These are phyloP conservation scores for Pestalotiopsis sp. DNA, from an alignment of 2,329 filamentous ascomycete species.

Conservation along the genomic window DNA sequence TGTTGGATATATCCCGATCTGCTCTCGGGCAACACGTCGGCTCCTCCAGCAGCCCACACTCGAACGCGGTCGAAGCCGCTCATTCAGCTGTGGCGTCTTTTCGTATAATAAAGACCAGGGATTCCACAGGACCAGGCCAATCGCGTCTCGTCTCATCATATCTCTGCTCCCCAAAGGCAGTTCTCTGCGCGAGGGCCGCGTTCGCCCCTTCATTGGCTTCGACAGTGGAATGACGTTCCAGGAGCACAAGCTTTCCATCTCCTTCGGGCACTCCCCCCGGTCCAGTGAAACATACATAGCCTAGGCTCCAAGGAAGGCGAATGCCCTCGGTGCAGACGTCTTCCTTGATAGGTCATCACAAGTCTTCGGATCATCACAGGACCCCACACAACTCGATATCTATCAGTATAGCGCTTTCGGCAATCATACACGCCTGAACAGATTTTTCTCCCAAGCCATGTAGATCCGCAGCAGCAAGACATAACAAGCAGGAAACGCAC, in stretches of 20 bases:
- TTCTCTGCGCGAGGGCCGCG: conserved; percentile 23
- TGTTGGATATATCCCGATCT: conserved; percentile 1
- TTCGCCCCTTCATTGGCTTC: conserved; percentile 23
- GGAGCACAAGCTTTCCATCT: conserved; percentile 21
- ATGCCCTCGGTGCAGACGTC: conserved; percentile 20
- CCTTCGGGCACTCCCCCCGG: conserved; percentile 20
- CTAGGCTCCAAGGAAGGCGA: conserved; percentile 19
- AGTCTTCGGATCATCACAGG: conserved; percentile 20
- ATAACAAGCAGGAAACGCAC: conserved; percentile 12
- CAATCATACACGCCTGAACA: conserved; percentile 31
- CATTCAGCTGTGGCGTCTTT: conserved; percentile 40
- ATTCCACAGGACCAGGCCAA: conserved; percentile 27
- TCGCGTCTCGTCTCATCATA: conserved; percentile 23
- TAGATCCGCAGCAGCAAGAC: conserved; percentile 28
- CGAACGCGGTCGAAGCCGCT: conserved; percentile 1
- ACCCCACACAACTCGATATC: conserved; percentile 19
- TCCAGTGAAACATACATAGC: conserved; percentile 28
- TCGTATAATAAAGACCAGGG: conserved; percentile 23
- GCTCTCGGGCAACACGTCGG: conserved; percentile 11
- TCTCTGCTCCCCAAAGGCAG: conserved; percentile 23
- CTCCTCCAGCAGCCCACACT: neutral
- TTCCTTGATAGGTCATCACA: conserved; percentile 23
- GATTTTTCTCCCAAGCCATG: conserved; percentile 25
- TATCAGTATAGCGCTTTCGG: conserved; percentile 19
- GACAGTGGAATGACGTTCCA: conserved; percentile 25